Conservation (phyloP, 2,329 filamentous ascomycete species). For the Cucurbitaria berberidis region DNA sequence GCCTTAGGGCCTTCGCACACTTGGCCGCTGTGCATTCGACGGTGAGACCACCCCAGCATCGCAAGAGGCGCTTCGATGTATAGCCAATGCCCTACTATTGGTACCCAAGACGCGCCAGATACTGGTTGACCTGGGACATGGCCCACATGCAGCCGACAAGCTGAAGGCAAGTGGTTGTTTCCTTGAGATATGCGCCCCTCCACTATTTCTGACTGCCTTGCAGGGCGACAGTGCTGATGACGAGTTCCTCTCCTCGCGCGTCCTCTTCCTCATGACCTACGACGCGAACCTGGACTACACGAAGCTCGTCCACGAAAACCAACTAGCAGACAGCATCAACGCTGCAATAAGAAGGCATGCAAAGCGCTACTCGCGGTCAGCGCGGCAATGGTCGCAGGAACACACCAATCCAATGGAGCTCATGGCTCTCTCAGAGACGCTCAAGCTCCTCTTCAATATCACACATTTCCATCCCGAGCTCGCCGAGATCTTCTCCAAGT, state of each 20-base stretch:
- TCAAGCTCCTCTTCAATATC: conserved; percentile 90
- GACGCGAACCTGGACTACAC: conserved; percentile 71
- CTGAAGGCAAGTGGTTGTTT: conserved; percentile 61
- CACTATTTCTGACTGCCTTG: conserved; percentile 4
- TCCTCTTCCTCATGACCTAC: conserved; percentile 83
- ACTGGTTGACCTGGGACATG: conserved; percentile 73
- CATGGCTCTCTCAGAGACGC: conserved; percentile 80
- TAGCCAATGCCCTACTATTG: conserved; percentile 84
- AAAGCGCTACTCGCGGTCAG: conserved; percentile 52
- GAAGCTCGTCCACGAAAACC: conserved; percentile 68
- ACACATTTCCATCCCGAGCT: conserved; percentile 74
- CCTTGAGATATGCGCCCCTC: too few species aligned
- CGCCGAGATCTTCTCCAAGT: conserved; percentile 66
- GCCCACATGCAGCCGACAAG: conserved; percentile 70
- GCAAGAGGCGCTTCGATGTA: conserved; percentile 77
- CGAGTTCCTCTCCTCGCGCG: conserved; percentile 82
- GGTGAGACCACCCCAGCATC: conserved; percentile 64
- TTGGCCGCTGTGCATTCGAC: conserved; percentile 76
- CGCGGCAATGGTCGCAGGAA: conserved; percentile 30
- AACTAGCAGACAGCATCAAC: conserved; percentile 71
- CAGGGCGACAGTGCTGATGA: conserved; percentile 76
- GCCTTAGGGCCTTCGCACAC: conserved; percentile 72
- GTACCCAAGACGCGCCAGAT: conserved; percentile 71
- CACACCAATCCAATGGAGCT: conserved; percentile 68
- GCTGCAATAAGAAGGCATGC: conserved; percentile 72